Evolutionary conservation across 2,329 filamentous ascomycete species (phyloP).

Genomic region (Neopestalotiopsis rosae): DNA sequence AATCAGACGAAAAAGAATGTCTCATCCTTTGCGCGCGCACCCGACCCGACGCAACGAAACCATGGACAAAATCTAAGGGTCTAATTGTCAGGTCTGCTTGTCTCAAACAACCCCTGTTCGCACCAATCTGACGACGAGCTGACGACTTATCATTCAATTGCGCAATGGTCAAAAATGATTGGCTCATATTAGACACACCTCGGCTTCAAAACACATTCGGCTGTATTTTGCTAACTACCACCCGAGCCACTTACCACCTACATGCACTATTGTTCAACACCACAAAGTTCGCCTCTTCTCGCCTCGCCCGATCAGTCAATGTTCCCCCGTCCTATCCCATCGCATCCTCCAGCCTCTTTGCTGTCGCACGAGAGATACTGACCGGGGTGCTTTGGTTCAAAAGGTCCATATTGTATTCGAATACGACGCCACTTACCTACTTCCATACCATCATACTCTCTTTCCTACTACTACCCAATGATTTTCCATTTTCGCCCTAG

Average conservation of each 20-base stretch:
- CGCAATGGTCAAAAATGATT: neutral
- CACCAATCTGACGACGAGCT: constrained; percentile 2
- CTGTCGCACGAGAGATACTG: neutral
- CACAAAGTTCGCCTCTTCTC: neutral
- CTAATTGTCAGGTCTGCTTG: neutral
- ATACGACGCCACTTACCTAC: neutral
- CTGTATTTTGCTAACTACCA: neutral
- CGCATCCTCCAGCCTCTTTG: neutral
- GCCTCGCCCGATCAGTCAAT: neutral
- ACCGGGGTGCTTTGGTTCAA: neutral
- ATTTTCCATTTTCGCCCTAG: neutral
- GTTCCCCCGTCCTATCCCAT: neutral
- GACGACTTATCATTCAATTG: constrained; percentile 1
- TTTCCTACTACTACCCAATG: neutral
- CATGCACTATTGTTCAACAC: neutral
- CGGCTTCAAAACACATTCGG: neutral
- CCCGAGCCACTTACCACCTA: no score
- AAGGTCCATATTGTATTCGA: neutral
- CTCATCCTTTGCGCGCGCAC: neutral
- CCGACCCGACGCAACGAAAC: neutral
- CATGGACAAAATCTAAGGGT: neutral
- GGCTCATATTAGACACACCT: neutral
- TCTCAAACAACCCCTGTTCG: neutral
- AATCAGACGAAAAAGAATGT: neutral
- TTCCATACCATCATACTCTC: neutral